Base-by-base conservation (phyloP, 2,329 filamentous ascomycete species). In the Bipolaris sorokiniana region DNA sequence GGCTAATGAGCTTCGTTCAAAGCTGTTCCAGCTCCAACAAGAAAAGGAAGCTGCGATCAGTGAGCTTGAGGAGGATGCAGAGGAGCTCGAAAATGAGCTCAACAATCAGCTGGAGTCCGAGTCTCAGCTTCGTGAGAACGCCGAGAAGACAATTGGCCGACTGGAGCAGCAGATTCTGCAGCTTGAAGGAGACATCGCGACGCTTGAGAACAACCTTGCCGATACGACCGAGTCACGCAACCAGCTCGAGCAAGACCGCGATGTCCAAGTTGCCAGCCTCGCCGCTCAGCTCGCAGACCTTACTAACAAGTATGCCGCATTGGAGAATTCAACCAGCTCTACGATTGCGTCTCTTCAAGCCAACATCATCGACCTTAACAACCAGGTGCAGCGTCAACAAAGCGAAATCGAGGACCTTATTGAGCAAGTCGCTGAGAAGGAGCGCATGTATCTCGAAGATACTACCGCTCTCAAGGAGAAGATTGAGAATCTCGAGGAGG, bases 1-100 rank as follows among this genome's bases (percentile, higher is more conserved):
- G 57, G 79, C 79, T n/a, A 81, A 82, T 31, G 75, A 80, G 61
- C 74, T 82, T 23, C 79, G 80, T 3, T 75, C 78, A 51, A 82
- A 82, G 66, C 66, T 82, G 5, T 82, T 80, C 64, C 71, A 79
- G 47, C 68, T 78, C 2, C 80, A 82, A 66, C 73, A 79, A 58
- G 69, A 77, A 45, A 76, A 79, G 61, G 73, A 77, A 40, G 54
- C 67, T 23, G 59, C 72, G n/a, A 68, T 82, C 40, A 68, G 71
- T 44, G 65, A 76, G 16, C 66, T 82, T 6, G 65, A 80, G 59
- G 64, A 71, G 15, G 64, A 68, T 0, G 71, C 74, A 5, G 65
- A 76, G 11, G 77, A 78, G 34, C 77, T 75, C 16, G 77, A 80
- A 33, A 69, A 73, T 23, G 70, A 77, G 31, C 76, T 75, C 54